Percentiles rank a stretch among this genome's conserved stretches.
Conservation (phyloP, 176 grass and related monocot genomes). For the Rhynchospora pubera region DNA sequence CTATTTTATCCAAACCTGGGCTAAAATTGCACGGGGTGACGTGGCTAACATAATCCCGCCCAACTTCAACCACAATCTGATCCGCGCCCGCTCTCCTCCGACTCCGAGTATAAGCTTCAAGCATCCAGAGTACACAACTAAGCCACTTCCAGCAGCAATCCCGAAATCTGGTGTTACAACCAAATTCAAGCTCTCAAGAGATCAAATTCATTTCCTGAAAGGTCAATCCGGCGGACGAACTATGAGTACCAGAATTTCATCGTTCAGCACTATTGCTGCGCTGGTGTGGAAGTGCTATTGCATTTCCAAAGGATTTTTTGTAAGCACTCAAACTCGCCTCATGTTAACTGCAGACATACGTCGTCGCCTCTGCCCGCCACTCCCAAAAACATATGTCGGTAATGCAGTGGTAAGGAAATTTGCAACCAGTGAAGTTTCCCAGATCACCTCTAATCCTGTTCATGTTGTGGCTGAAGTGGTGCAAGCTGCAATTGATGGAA, state of each 20-base stretch:
- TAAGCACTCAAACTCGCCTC: neutral
- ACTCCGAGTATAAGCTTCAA: neutral
- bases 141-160: neutral
- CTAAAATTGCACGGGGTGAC: neutral
- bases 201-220: neutral
- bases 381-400: slow-evolving; percentile 9
- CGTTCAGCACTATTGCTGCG: slow-evolving; percentile 19
- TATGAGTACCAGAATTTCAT: neutral
- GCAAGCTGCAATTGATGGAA: neutral
- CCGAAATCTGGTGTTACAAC: neutral
- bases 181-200: neutral
- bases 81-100: slow-evolving; percentile 14
- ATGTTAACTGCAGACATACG: slow-evolving; percentile 9
- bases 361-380: neutral
- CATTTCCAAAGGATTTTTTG: neutral
- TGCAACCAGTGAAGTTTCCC: neutral
- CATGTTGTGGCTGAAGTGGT: neutral
- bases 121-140: neutral
- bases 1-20: neutral
- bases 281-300: slow-evolving; percentile 26
- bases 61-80: slow-evolving; percentile 18
- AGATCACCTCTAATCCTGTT: neutral
- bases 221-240: neutral
- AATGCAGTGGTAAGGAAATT: slow-evolving; percentile 11
- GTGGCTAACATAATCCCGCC: neutral